Evolutionary conservation across 768 basidiomycete genomes (phyloP), one percentile per base, ranked within the genome.

Genomic region (Leccinum truebloodii): DNA sequence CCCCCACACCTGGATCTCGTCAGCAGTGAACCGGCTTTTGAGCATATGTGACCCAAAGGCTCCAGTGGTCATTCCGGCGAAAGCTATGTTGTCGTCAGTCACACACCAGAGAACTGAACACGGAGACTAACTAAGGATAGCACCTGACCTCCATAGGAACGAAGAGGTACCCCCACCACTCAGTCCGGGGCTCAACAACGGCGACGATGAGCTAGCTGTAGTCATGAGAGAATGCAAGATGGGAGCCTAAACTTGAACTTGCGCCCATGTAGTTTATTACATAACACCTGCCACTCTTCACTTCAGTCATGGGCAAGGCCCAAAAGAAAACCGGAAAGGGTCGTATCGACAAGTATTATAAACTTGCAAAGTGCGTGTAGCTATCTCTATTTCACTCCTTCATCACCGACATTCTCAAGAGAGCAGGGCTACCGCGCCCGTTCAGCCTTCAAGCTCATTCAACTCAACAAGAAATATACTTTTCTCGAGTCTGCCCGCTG

Each of bases 381-480:
- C 20, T 18, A 22, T 61, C 61, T 57, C 39, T 54, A 41, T 63
- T 9, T 16, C 49, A 10, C 26, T 24, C 24, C 12, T 44, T 13
- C 37, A 22, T 64, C 28, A 66, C 62, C 59, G 35, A 62, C 55
- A 59, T 51, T 54, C 39, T 64, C 58, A 49, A 98, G 95, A 77
- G 96, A 98, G 79, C 97, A 99, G 80, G 97, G 97, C 62, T 99
- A 95, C 74, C 92, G 97, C 63, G 97, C 97, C 67, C 97, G 97
- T 81, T 99, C 97, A 16, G 97, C 97, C 2, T 96, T 96, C 88
- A 99, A 99, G 77, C 85, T 99, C 60, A 94, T 99, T 60, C 97
- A 99, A 76, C 79, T 99, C 62, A 98, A 99, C 82, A 95, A 96
- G 75, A 99, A 98, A 79, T 99, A 92, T 77, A 84, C 88, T 16